These are phyloP conservation scores for Penicillium sp. DNA, from an alignment of 2,329 filamentous ascomycete species.

Conservation along the genomic window DNA sequence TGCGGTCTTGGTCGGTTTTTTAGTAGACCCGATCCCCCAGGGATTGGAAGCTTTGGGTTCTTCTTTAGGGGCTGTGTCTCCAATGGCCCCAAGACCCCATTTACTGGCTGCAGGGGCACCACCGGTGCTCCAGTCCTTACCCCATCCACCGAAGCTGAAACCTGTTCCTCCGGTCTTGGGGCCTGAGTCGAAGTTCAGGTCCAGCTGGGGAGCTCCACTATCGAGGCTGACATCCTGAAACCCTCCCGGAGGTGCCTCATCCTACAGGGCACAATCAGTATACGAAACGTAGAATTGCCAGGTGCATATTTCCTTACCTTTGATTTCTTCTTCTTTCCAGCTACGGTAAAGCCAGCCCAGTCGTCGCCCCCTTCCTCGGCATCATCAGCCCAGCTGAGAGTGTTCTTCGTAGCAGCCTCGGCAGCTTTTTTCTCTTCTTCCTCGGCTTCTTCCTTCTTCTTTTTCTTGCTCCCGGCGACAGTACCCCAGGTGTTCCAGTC, in stretches of 20 bases:
- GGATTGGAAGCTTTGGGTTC: constrained; percentile 40
- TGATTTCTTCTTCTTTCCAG: constrained; percentile 59
- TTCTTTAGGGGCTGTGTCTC: constrained; percentile 32
- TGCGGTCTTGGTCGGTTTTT: constrained; percentile 39
- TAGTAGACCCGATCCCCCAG: constrained; percentile 42
- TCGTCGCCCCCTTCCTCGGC: constrained; percentile 49
- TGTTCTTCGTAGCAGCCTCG: constrained; percentile 30
- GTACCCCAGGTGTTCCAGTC: constrained; percentile 39
- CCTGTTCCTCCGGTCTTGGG: constrained; percentile 41
- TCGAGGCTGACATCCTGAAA: constrained; percentile 71
- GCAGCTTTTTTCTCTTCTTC: constrained; percentile 35
- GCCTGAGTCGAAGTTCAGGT: constrained; percentile 57
- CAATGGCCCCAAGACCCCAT: constrained; percentile 47
- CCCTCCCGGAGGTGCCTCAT: constrained; percentile 47
- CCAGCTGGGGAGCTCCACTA: constrained; percentile 59
- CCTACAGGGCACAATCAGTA: constrained; percentile 18
- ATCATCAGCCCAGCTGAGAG: constrained; percentile 51
- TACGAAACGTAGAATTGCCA: neutral
- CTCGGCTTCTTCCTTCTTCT: constrained; percentile 35
- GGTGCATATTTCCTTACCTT: constrained; percentile 45
- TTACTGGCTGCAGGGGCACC: constrained; percentile 28
- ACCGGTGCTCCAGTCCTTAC: constrained; percentile 56
- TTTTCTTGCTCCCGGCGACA: constrained; percentile 31
- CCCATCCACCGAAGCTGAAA: constrained; percentile 59
- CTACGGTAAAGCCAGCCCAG: constrained; percentile 53